phyloP scores from a whole-genome alignment of 2,329 filamentous ascomycete genomes.

The Penicillium sclerotigenum region DNA sequence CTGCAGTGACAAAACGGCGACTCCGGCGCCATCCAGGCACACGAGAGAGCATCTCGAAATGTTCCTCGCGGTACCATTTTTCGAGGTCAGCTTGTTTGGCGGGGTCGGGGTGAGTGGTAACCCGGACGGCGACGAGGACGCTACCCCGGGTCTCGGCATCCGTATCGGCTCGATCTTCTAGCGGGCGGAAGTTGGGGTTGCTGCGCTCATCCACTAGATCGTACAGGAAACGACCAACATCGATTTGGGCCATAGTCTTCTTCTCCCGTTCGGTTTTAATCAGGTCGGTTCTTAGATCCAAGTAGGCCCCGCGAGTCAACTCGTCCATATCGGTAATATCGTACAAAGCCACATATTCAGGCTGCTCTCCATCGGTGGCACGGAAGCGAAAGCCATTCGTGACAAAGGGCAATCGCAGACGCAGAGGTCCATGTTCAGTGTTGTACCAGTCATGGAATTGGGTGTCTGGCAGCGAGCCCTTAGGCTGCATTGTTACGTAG shows the following conservation, averaged over 20 bases:
- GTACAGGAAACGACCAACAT: constrained; percentile 68
- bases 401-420: constrained; percentile 71
- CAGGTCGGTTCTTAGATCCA: constrained; percentile 45
- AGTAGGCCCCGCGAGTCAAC: constrained; percentile 66
- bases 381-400: constrained; percentile 75
- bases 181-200: constrained; percentile 55
- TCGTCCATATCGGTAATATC: constrained; percentile 73
- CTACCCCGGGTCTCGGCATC: constrained; percentile 54
- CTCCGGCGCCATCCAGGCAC: constrained; percentile 77
- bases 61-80: constrained; percentile 73
- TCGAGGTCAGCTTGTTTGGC: constrained; percentile 53
- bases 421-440: constrained; percentile 82
- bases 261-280: constrained; percentile 58
- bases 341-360: constrained; percentile 76
- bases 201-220: constrained; percentile 61
- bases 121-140: constrained; percentile 61
- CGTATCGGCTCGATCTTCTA: constrained; percentile 59
- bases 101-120: constrained; percentile 55
- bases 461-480: constrained; percentile 59
- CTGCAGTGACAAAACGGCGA: constrained; percentile 65
- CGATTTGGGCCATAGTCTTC: constrained; percentile 62
- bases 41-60: constrained; percentile 67
- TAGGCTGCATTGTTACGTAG: constrained; percentile 83
- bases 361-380: constrained; percentile 60
- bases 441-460: constrained; percentile 94